Evolutionary conservation across 108 stramenopile species (phyloP).

Genomic region (Cyclotella cryptica): DNA sequence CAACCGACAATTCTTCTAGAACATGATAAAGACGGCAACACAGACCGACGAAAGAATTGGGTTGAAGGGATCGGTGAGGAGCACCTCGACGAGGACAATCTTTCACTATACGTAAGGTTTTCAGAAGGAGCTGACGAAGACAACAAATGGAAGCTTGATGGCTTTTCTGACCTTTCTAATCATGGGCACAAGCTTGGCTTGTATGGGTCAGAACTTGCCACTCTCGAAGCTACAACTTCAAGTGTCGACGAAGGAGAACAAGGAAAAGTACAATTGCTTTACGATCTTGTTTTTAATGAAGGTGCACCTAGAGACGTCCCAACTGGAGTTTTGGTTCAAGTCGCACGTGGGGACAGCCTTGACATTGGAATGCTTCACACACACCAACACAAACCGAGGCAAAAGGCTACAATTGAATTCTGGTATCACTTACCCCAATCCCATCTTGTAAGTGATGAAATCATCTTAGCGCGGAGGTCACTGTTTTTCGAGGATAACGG

Average conservation of each 20-base stretch:
- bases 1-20: slow-evolving; percentile 35
- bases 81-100: slow-evolving; percentile 85
- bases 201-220: slow-evolving; percentile 58
- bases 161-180: slow-evolving; percentile 76
- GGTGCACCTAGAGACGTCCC: slow-evolving; percentile 57
- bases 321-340: slow-evolving; percentile 68
- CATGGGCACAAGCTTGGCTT: slow-evolving; percentile 64
- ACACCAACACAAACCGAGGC: slow-evolving; percentile 59
- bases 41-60: slow-evolving; percentile 65
- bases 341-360: slow-evolving; percentile 74
- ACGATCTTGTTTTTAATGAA: slow-evolving; percentile 82
- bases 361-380: slow-evolving; percentile 87
- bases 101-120: slow-evolving; percentile 83
- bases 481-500: slow-evolving; percentile 51
- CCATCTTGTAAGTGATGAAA: slow-evolving; percentile 57
- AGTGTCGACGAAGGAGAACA: slow-evolving; percentile 89
- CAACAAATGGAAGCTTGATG: slow-evolving; percentile 69
- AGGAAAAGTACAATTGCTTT: slow-evolving; percentile 83
- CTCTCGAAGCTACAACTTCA: slow-evolving; percentile 70
- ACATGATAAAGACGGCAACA: slow-evolving; percentile 9
- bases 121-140: slow-evolving; percentile 89
- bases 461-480: slow-evolving; percentile 75
- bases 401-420: slow-evolving; percentile 82
- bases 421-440: slow-evolving; percentile 81
- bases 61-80: slow-evolving; percentile 87